Base-by-base conservation (phyloP, 306 rosid species). In the Mimosa bimucronata region DNA sequence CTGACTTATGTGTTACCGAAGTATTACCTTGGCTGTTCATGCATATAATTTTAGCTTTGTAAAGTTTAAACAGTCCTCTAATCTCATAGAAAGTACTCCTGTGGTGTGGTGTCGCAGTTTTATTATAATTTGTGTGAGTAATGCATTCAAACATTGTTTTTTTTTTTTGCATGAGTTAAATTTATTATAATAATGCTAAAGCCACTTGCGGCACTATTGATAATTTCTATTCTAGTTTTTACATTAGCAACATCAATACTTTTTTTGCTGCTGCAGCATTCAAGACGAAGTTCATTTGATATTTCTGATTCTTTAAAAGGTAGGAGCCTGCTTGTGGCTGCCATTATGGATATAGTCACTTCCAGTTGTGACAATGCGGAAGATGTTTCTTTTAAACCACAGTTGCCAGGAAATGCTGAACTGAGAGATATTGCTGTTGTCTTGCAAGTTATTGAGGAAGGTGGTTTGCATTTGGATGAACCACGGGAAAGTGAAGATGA, bases 261-360 rank as follows among this genome's bases (percentile, higher is more conserved):
- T 53, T 87, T 86, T 81, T 71, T 85, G 66, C 90, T 83, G 86
- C 88, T 89, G 94, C 92, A 88, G 96, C 90, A 84, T 74, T 86
- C 94, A 68, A 84, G 96, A 79, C 93, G 87, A 81, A 90, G 94
- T 90, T 85, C 88, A 81, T 80, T 92, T 69, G 94, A 89, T 81
- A 78, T 89, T 77, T 91, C 86, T 86, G 99, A 93, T 88, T 88
- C 94, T 84, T 86, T 90, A 85, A 89, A 91, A 90, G 99, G 99
- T 67, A 87, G 96, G 90, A 95, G 99, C 87, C 90, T 95, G 99
- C 99, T 95, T 76, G 98, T 95, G 75, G 99, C 98, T 81, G 93
- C 98, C 82, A 89, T 95, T 71, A 91, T 95, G 98, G 99, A 95
- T 72, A 83, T 95, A 9, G 94, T 95, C 58, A 95, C 99, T 2